A percentile compares a stretch with the other conserved stretches of the same genome.
phyloP scores from a whole-genome alignment of 495 filamentous ascomycete genomes.

The Penicillium atrosanguineum region DNA sequence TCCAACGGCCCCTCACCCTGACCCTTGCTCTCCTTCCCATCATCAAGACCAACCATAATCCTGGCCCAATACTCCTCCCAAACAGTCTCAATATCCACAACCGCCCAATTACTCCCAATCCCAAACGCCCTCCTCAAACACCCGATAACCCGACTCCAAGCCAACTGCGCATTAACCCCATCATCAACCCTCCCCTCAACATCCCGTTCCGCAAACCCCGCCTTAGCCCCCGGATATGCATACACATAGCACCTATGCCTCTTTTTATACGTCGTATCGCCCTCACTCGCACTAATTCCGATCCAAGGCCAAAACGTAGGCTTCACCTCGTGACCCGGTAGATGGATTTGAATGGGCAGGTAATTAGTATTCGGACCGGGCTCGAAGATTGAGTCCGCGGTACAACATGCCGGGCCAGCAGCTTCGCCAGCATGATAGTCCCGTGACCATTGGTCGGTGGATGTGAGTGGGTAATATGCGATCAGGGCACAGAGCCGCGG shows the following conservation, averaged over 20 bases:
- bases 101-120: conserved; percentile 36
- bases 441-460: conserved; percentile 5
- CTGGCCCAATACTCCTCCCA: conserved; percentile 54
- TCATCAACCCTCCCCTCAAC: conserved; percentile 20
- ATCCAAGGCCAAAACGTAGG: conserved; percentile 32
- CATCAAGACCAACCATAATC: conserved; percentile 15
- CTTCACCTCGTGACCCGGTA: conserved; percentile 47
- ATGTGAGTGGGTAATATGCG: conserved; percentile 55
- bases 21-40: conserved; percentile 1
- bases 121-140: conserved; percentile 55
- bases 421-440: conserved; percentile 5
- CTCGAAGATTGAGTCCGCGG: conserved; percentile 36
- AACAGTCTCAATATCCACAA: conserved; percentile 56
- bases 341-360: conserved; percentile 52
- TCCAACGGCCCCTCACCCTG: conserved; percentile 8
- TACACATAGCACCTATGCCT: conserved; percentile 44
- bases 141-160: conserved; percentile 54
- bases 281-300: conserved; percentile 12
- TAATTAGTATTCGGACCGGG: conserved; percentile 27
- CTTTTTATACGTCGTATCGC: conserved; percentile 35
- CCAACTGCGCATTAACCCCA: conserved; percentile 46
- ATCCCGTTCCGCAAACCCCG: conserved; percentile 52
- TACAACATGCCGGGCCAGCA: conserved; percentile 25
- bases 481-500: conserved; percentile 49
- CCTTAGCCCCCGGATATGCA: conserved; percentile 43